Percentiles rank a stretch among this genome's conserved stretches.
phyloP scores from a whole-genome alignment of 495 filamentous ascomycete genomes.

The Rusavskia elegans region DNA sequence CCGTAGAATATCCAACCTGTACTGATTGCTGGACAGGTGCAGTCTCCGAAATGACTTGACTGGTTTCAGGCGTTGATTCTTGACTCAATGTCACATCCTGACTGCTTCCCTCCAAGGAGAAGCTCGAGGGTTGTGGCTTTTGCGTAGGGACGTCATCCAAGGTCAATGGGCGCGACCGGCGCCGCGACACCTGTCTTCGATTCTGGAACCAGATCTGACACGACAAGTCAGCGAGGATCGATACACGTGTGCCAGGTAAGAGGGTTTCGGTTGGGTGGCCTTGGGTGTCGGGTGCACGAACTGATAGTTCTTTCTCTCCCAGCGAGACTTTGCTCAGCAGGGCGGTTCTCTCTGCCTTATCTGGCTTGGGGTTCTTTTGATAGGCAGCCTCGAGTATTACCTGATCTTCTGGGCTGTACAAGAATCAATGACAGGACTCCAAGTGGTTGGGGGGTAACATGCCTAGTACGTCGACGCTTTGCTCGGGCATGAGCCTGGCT shows the following conservation, averaged over 20 bases:
- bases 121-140: neutral
- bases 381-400: slow-evolving; percentile 82
- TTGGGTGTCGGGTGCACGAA: slow-evolving; percentile 28
- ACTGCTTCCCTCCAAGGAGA: neutral
- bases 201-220: slow-evolving; percentile 98
- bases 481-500: neutral
- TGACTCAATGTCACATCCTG: neutral
- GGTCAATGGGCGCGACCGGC: slow-evolving; percentile 75
- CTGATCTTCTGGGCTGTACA: slow-evolving; percentile 68
- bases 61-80: too few species aligned
- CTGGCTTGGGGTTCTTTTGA: slow-evolving; percentile 71
- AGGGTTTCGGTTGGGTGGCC: neutral
- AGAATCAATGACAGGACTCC: neutral
- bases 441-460: slow-evolving; percentile 4
- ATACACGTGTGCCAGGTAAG: neutral
- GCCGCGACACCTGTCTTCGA: slow-evolving; percentile 78
- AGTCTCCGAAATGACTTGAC: too few species aligned
- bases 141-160: slow-evolving; percentile 56
- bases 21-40: too few species aligned
- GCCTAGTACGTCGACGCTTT: slow-evolving; percentile 54
- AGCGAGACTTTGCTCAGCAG: slow-evolving; percentile 75
- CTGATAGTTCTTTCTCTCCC: slow-evolving; percentile 96
- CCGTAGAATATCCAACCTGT: too few species aligned
- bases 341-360: slow-evolving; percentile 71
- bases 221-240: neutral